Evolutionary conservation across 805 yeast genomes (phyloP), one percentile per base, ranked within the genome.

Genomic region (Naumovozyma baii): DNA sequence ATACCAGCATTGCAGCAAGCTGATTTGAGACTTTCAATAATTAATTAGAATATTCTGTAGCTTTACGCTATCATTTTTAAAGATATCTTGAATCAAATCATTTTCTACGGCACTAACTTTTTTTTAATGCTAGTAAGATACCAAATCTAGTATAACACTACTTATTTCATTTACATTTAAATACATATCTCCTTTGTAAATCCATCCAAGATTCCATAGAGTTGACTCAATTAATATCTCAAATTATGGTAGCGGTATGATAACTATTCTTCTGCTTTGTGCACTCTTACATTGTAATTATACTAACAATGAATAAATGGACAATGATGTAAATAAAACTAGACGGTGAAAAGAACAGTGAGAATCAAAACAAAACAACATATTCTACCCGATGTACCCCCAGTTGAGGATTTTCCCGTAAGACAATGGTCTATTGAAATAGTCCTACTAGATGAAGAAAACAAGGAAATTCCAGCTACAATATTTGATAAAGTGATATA

Each of bases 401-500:
- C 83, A 40, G 87, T 83, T 51, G 94, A 85, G 59, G 84, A 84
- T 9, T 90, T 83, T 59, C 97, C 98, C 13, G 81, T 90, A 80
- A 80, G 97, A 56, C 78, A 79, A 61, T 92, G 98, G 98, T 73
- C 83, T 36, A 81, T 92, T 49, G 78, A 80, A 57, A 73, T 92
- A 34, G 64, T 75, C 33, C 63, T 90, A 57, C 72, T 92, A 47
- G 90, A 87, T 54, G 80, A 78, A 40, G 73, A 77, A 41, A 96
- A 95, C 25, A 74, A 79, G 41, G 90, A 81, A 51, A 69, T 83
- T 34, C 90, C 96, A n/a, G 96, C 97, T 2, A 76, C 71, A 35
- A 73, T 90, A 42, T 84, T 90, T 57, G 97, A 92, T 61, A 84
- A 83, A 62, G 96, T 87, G 38, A 86, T 94, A 7, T 90, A 90